Evolutionary conservation across 805 yeast genomes (phyloP), one percentile per base, ranked within the genome.

Genomic region (Candida maris): DNA sequence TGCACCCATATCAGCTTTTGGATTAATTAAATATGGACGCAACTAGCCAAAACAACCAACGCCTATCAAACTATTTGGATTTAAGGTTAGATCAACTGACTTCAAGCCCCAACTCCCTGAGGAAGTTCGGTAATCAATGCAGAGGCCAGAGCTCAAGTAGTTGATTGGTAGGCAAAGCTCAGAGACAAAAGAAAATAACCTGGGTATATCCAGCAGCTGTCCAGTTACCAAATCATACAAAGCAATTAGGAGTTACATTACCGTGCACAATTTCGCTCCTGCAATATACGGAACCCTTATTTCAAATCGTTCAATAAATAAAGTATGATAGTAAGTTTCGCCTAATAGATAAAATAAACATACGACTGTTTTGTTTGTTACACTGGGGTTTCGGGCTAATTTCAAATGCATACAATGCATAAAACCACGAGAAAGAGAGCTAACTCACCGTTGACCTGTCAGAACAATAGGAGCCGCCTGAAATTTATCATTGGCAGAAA

Each of bases 271-370:
- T 3, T 42, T 43, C 13, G 55, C 29, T 7, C 48, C 32, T 4
- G 51, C 14, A 16, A 58, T 42, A 22, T 59, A 56, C 25, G 47
- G 52, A 27, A 44, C 14, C 19, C 39, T 19, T 12, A 75, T 50
- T 19, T 75, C 75, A 14, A 57, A 31, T 30, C 46, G 58, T 30
- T 52, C 57, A 1, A 68, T 52, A 14, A n/a, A 59, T 41, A 42
- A 65, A 56, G 75, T 75, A 70, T 0, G 74, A 31, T 5, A 52
- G 49, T 35, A 62, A 27, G 50, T 38, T 12, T 51, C 52, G 62
- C 12, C 43, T 10, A 2, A 60, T 39, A 12, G 65, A 62, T 15
- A 61, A 37, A 10, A 50, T 36, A 30, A 39, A 35, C 34, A 35
- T 19, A 3, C 38, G 17, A 35, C 38, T 8, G 38, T 20, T 17